Conservation (phyloP, 2,329 filamentous ascomycete species). For the Penicillium sp. region DNA sequence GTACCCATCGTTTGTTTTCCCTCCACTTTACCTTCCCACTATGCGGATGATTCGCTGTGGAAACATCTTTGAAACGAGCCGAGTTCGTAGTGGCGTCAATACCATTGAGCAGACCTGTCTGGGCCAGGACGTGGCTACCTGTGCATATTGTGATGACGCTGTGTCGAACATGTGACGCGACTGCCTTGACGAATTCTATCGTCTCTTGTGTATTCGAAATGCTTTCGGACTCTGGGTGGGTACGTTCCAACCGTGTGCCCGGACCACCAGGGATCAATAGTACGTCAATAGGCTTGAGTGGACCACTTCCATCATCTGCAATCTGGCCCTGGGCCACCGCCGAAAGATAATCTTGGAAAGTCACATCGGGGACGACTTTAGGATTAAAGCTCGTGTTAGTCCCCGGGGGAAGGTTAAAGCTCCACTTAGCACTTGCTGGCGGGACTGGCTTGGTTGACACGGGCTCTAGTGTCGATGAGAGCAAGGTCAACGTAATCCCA, state of each 20-base stretch:
- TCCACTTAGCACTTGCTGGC: conserved; percentile 5
- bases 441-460: conserved; percentile 4
- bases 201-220: conserved; percentile 7
- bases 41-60: conserved; percentile 6
- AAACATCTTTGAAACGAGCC: conserved; percentile 6
- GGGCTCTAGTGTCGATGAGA: conserved; percentile 6
- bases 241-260: conserved; percentile 5
- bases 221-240: background rate
- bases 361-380: conserved; percentile 5
- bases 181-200: conserved; percentile 3
- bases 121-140: conserved; percentile 8
- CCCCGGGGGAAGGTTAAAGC: conserved; percentile 1
- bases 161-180: conserved; percentile 8
- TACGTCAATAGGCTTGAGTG: conserved; percentile 6
- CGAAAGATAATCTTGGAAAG: conserved; percentile 9
- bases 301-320: conserved; percentile 1
- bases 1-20: conserved; percentile 3
- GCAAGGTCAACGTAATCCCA: conserved; percentile 3
- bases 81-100: conserved; percentile 10
- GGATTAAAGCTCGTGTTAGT: conserved; percentile 6
- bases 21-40: conserved; percentile 9
- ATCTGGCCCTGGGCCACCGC: background rate
- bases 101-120: conserved; percentile 8
- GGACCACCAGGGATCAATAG: conserved; percentile 7
- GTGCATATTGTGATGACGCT: conserved; percentile 11